These are phyloP conservation scores for Psilocybe subaeruginosa DNA, from an alignment of 768 basidiomycete species.

Conservation along the genomic window DNA sequence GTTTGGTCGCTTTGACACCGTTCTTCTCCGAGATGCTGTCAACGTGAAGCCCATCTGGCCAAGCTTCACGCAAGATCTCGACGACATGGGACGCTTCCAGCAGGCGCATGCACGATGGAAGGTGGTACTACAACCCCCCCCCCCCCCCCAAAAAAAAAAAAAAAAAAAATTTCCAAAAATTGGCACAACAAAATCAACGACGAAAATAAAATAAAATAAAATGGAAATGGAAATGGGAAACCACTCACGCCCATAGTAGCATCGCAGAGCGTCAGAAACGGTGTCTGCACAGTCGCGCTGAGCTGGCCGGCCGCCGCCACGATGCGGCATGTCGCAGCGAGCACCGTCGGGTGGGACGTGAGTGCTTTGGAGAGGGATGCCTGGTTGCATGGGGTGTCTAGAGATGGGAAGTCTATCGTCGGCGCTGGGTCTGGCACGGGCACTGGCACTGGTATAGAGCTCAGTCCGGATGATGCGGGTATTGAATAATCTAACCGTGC, in stretches of 20 bases:
- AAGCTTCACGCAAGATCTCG: constrained; percentile 71
- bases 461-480: too few relatives aligned
- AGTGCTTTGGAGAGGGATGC: constrained; percentile 54
- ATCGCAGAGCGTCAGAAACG: constrained; percentile 72
- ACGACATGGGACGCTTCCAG: constrained; percentile 72
- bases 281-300: constrained; percentile 60
- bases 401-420: constrained; percentile 57
- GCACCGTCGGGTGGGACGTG: constrained; percentile 61
- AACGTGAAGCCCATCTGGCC: constrained; percentile 54
- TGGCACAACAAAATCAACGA: not conserved
- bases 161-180: not conserved
- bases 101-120: constrained; percentile 75
- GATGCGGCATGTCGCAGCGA: constrained; percentile 62
- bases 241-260: constrained; percentile 65
- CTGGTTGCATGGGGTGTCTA: constrained; percentile 50
- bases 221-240: too few relatives aligned
- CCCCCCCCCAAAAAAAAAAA: too few relatives aligned
- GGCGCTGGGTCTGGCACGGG: not conserved
- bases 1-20: constrained; percentile 49
- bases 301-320: constrained; percentile 74
- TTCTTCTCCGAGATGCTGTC: constrained; percentile 44
- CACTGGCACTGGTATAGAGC: too few relatives aligned
- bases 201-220: not conserved
- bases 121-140: constrained; percentile 54
- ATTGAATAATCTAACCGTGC: too few relatives aligned